Evolutionary conservation across 2,329 filamentous ascomycete species (phyloP), one percentile per base, ranked within the genome.

Genomic region (Blumeriella jaapii): DNA sequence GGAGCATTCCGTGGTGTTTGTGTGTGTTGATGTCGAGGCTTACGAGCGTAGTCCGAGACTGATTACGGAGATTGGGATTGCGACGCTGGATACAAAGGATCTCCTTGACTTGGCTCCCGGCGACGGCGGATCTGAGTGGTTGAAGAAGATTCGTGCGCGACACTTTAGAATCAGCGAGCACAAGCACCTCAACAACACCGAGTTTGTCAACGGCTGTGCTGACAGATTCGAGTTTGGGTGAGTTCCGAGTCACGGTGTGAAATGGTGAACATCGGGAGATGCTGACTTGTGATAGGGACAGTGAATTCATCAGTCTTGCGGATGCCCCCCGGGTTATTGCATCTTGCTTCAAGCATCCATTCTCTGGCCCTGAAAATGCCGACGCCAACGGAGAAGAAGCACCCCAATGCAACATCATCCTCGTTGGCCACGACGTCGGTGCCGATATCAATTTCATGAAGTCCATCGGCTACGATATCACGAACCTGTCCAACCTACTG

Each of bases 61-160:
- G 9, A 69, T 96, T 39, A 93, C 87, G 0, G 91, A 98, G 57
- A 67, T 98, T 24, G 91, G 91, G 1, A 65, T 98, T 25, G 78
- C 84, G 1, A 77, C 78, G 2, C 64, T 96, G 0, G 86, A 96
- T 54, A 86, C 81, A 1, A 48, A 57, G 4, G 57, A 69, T 23
- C 53, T 85, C 14, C 49, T 59, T 1, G 60, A 56, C 6, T 42
- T 75, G 1, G 50, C 71, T 0, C 81, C 82, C 2, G 82, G 82
- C 0, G 49, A 61, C 2, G 58, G 63, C 16, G 83, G 77, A 3
- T 49, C 61, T 25, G 66, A 74, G 23, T 95, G 87, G 86, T 70
- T 73, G 45, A 49, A 61, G 0, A 58, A 67, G 32, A 80, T 95
- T 45, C 63, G 71, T 18, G 73, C 71, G 9, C 71, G 79, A 16